Percentiles rank a stretch among this genome's conserved stretches.
Evolutionary conservation across 371 early-diverging fungal species (phyloP).

Genomic region (Zancudomyces culisetae): DNA sequence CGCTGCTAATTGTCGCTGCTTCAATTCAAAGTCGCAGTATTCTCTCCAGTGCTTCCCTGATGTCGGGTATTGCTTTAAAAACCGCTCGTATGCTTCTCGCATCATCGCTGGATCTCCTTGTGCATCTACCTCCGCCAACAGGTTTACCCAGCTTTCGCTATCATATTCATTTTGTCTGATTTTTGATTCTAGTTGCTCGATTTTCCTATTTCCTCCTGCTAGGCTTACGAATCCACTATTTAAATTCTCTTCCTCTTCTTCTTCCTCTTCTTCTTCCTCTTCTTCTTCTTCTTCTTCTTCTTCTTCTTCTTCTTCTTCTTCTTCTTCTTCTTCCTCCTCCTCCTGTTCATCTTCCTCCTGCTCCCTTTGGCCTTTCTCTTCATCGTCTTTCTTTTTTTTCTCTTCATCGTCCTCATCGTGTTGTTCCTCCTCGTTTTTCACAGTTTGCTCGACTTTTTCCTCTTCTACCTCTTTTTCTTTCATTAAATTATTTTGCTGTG

Average conservation of each 20-base stretch:
- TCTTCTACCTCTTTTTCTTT: neutral
- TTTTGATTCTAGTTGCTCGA: neutral
- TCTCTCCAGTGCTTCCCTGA: slow-evolving; percentile 69
- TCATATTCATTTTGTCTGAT: slow-evolving; percentile 14
- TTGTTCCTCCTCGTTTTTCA: neutral
- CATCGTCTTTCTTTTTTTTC: neutral
- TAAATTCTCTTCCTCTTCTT: neutral
- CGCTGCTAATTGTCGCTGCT: slow-evolving; percentile 44
- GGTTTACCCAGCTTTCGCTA: slow-evolving; percentile 43
- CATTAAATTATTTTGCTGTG: too few relatives aligned
- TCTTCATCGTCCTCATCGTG: neutral
- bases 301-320: neutral
- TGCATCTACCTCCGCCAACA: slow-evolving; percentile 36
- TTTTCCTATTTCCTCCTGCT: neutral
- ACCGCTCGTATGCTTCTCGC: slow-evolving; percentile 48
- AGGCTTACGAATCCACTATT: neutral
- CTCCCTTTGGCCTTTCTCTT: neutral
- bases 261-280: neutral
- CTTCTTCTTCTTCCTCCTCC: neutral
- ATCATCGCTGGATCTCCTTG: slow-evolving; percentile 35
- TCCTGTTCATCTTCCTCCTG: neutral
- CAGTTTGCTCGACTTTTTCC: neutral
- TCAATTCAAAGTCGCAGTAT: slow-evolving; percentile 68
- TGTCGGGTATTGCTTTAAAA: slow-evolving; percentile 63
- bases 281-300: neutral